Percentiles rank a stretch among this genome's conserved stretches.
These are phyloP conservation scores for Byssothecium circinans DNA, from an alignment of 2,329 filamentous ascomycete genomes.

Conservation along the genomic window DNA sequence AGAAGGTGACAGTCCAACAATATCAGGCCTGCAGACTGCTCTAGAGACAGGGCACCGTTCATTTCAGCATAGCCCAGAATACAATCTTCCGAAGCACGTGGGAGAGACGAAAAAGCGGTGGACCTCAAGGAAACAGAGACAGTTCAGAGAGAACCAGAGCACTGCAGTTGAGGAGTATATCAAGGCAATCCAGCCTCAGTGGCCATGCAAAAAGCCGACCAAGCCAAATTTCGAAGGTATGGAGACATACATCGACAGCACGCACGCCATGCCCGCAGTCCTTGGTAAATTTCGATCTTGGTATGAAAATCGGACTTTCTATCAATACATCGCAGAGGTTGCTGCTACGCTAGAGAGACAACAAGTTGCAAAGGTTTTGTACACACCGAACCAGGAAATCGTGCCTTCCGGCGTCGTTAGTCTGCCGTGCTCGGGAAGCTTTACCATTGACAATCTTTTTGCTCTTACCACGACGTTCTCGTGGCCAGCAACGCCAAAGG, in stretches of 20 bases:
- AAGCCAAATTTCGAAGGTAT: conserved; percentile 7
- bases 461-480: background rate
- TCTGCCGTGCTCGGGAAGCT: conserved; percentile 1
- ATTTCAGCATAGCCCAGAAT: background rate
- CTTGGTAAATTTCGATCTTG: conserved; percentile 17
- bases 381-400: background rate
- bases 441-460: conserved; percentile 10
- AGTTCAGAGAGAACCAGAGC: conserved; percentile 8
- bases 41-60: background rate
- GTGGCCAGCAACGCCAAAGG: background rate
- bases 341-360: conserved; percentile 13
- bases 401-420: background rate
- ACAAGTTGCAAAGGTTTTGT: background rate
- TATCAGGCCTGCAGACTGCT: conserved; percentile 1
- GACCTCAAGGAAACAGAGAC: conserved; percentile 4
- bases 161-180: conserved; percentile 15
- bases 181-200: conserved; percentile 18
- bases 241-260: conserved; percentile 17
- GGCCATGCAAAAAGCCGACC: conserved; percentile 16
- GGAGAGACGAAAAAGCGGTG: conserved; percentile 16
- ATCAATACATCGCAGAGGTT: conserved; percentile 25
- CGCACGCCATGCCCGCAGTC: conserved; percentile 19
- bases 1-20: conserved; percentile 9
- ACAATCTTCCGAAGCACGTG: conserved; percentile 10
- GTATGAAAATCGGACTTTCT: conserved; percentile 47